Conservation (phyloP, 2,329 filamentous ascomycete genomes). For the Macrophomina phaseolina region DNA sequence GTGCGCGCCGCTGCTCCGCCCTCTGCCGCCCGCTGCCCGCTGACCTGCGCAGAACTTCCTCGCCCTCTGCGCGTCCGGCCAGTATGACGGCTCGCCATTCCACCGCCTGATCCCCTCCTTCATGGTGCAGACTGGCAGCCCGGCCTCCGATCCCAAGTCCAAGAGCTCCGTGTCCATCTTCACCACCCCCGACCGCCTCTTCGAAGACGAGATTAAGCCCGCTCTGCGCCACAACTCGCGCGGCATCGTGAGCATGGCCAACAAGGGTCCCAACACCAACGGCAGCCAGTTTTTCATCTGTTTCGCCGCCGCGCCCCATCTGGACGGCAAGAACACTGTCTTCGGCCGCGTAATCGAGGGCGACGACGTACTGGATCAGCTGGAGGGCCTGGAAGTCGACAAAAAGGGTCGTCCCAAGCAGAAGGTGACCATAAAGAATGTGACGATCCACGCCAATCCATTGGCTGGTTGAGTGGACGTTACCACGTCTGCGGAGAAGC, state of each 20-base stretch:
- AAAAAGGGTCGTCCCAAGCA: slow-evolving; percentile 77
- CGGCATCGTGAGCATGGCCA: slow-evolving; percentile 78
- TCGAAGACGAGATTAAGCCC: slow-evolving; percentile 82
- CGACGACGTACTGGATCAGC: slow-evolving; percentile 67
- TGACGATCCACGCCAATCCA: slow-evolving; percentile 82
- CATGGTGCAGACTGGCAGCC: slow-evolving; percentile 77
- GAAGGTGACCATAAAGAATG: slow-evolving; percentile 67
- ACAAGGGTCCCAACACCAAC: slow-evolving; percentile 75
- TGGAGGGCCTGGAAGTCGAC: slow-evolving; percentile 76
- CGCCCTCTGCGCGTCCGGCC: slow-evolving; percentile 79
- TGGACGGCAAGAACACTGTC: slow-evolving; percentile 84
- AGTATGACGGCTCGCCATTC: slow-evolving; percentile 77
- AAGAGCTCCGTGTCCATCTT: slow-evolving; percentile 77
- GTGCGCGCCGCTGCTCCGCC: slow-evolving; percentile 50
- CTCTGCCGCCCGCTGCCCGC: neutral
- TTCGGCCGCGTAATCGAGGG: slow-evolving; percentile 72
- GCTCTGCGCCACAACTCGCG: slow-evolving; percentile 70
- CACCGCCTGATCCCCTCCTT: slow-evolving; percentile 82
- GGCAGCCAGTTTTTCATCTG: slow-evolving; percentile 83
- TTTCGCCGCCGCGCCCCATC: slow-evolving; percentile 76
- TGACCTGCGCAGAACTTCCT: slow-evolving; percentile 73
- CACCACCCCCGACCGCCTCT: slow-evolving; percentile 57
- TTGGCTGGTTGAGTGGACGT: slow-evolving; percentile 60
- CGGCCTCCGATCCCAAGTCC: slow-evolving; percentile 54
- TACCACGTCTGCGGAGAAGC: neutral